phyloP scores from a whole-genome alignment of 306 rosid species.

The Begonia loranthoides region DNA sequence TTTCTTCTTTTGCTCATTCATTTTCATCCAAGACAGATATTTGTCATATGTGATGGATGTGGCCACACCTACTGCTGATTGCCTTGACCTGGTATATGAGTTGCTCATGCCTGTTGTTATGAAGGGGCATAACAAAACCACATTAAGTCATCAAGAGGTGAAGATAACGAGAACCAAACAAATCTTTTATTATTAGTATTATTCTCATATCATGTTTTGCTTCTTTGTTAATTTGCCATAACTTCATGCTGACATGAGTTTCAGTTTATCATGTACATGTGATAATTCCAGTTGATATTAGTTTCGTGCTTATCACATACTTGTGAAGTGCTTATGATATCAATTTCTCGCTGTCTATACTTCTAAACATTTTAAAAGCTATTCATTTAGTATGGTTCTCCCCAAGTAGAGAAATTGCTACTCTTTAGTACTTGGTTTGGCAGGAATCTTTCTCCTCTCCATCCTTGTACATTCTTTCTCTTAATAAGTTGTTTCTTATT shows the following conservation, averaged over 20 bases:
- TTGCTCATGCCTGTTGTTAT: constrained; percentile 65
- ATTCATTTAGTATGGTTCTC: no score
- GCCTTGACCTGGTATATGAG: constrained; percentile 65
- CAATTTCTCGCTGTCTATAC: no score
- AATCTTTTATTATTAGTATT: neutral
- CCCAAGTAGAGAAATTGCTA: no score
- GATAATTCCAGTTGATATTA: no score
- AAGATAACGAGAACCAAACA: neutral
- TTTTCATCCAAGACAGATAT: constrained; percentile 27
- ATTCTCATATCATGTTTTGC: neutral
- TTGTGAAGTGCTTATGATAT: no score
- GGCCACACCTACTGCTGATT: constrained; percentile 96
- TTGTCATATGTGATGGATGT: constrained; percentile 96
- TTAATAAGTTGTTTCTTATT: no score
- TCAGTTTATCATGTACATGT: neutral
- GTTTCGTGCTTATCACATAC: no score
- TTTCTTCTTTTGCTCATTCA: neutral
- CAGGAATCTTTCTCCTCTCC: no score
- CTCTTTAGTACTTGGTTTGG: no score
- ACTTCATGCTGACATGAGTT: neutral
- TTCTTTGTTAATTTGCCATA: neutral
- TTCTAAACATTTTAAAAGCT: no score
- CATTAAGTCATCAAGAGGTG: constrained; percentile 98
- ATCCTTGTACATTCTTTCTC: no score
- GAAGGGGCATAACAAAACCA: constrained; percentile 72